Evolutionary conservation across 306 rosid genomes (phyloP), one percentile per base, ranked within the genome.

Genomic region (Glycyrrhiza uralensis): DNA sequence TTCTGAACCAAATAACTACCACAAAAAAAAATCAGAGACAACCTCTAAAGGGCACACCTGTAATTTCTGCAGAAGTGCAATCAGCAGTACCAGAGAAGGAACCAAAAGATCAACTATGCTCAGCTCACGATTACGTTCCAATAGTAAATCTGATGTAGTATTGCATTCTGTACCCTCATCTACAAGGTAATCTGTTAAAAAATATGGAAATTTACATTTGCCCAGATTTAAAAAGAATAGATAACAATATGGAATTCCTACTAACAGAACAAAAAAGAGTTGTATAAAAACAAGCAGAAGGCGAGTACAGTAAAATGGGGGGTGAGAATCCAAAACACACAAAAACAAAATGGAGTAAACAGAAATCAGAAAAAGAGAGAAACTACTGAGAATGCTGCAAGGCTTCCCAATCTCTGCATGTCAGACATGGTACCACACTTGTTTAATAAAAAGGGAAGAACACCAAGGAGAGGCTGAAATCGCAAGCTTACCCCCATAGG

Each of bases 151-250:
- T 77, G 97, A 91, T 6, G 99, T 87, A 74, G 91, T 74, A 80
- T 91, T 94, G 90, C 96, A 87, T 66, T 94, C 98, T 15, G 97
- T 87, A 64, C 97, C 96, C 87, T 94, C 99, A n/a, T 94, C 99
- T 49, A 94, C 99, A 38, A 94, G 99, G 81, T 94, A 91, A 84
- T 91, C 99, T 94, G 88, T 82, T 75, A 73, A 70, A 80, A 76
- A 69, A 66, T 79, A 68, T 50, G 46, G 47, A 69, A 60, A 73
- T 46, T n/a, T 73, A 38, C 79, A 57, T 63, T 30, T 20, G 24
- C 14, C 41, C 59, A 68, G 69, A 26, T 69, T 64, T 35, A 17
- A 55, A 71, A 8, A 39, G 24, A 52, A 56, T 2, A 35, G 60
- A 82, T n/a, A 36, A 59, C 8, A 32, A 32, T 30, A 13, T 8